These are phyloP conservation scores for Arachis stenosperma DNA, from an alignment of 306 rosid species.

Conservation along the genomic window DNA sequence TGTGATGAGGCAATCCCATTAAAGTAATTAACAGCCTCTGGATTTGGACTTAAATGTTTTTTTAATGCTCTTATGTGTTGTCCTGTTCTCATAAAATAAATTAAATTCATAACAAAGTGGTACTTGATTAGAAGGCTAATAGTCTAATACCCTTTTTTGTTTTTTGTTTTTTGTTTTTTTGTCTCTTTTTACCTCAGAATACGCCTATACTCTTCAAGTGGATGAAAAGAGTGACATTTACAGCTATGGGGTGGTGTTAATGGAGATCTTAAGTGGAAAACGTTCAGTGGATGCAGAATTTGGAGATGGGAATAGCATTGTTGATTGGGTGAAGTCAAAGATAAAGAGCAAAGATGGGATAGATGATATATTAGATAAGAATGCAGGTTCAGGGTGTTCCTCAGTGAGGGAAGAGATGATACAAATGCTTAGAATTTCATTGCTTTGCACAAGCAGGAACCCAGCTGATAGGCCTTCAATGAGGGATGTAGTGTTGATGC, in stretches of 20 bases:
- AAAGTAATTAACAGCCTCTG: conserved; percentile 17
- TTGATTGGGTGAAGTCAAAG: conserved; percentile 79
- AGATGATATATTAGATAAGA: conserved; percentile 61
- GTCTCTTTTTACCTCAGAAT: conserved; percentile 56
- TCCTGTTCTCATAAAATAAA: conserved; percentile 15
- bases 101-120: not conserved
- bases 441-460: conserved; percentile 85
- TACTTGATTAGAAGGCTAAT: not conserved
- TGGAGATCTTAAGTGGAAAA: conserved; percentile 78
- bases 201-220: conserved; percentile 88
- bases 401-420: conserved; percentile 81
- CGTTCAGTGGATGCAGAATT: conserved; percentile 69
- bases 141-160: not conserved
- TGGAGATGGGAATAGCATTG: conserved; percentile 89
- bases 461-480: conserved; percentile 86
- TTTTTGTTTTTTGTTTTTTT: too few species aligned
- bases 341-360: conserved; percentile 63
- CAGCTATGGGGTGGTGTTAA: conserved; percentile 80
- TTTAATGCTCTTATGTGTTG: conserved; percentile 23
- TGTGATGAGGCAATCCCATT: not conserved
- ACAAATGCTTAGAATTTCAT: conserved; percentile 79
- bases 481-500: conserved; percentile 92
- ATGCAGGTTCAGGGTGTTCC: conserved; percentile 66
- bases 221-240: conserved; percentile 96
- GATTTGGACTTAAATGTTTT: not conserved